Percentiles rank a stretch among this genome's conserved stretches.
phyloP scores from a whole-genome alignment of 768 basidiomycete genomes.

The Trametes cinnabarina region DNA sequence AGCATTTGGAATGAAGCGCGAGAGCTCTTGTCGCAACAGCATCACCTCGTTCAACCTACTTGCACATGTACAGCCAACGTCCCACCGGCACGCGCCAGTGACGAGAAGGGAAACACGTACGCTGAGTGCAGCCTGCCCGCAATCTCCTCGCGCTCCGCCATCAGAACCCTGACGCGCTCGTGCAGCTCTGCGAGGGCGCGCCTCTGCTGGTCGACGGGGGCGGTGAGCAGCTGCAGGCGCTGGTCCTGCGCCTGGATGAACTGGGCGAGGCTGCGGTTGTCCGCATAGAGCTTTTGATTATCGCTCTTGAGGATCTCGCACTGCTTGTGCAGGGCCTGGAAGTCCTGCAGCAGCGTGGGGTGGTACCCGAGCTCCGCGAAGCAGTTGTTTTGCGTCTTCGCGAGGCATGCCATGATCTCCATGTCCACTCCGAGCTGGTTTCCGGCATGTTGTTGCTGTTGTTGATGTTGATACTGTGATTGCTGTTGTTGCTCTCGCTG shows the following conservation, averaged over 20 bases:
- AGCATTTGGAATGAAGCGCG: constrained; percentile 3
- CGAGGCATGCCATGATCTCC: constrained; percentile 15
- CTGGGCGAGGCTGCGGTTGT: constrained; percentile 36
- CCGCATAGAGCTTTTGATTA: constrained; percentile 37
- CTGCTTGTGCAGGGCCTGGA: constrained; percentile 35
- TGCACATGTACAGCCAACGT: not conserved
- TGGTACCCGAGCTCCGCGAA: constrained; percentile 38
- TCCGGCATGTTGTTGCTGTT: not conserved
- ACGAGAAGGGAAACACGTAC: constrained; percentile 8
- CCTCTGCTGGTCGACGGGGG: constrained; percentile 18
- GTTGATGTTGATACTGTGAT: too few species aligned
- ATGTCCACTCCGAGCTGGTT: not conserved
- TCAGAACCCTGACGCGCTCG: constrained; percentile 27
- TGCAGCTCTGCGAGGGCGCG: constrained; percentile 25
- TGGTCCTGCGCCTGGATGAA: constrained; percentile 32
- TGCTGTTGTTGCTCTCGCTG: too few species aligned
- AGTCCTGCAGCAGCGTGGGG: constrained; percentile 39
- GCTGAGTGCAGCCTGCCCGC: constrained; percentile 5
- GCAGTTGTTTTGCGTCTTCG: constrained; percentile 20
- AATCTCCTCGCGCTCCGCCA: constrained; percentile 20
- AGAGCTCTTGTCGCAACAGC: constrained; percentile 16
- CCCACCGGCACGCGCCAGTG: not conserved
- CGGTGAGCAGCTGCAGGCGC: constrained; percentile 23
- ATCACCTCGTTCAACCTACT: constrained; percentile 15
- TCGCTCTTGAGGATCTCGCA: constrained; percentile 21